Evolutionary conservation across 495 filamentous ascomycete genomes (phyloP).

Genomic region (Poronia punctata): DNA sequence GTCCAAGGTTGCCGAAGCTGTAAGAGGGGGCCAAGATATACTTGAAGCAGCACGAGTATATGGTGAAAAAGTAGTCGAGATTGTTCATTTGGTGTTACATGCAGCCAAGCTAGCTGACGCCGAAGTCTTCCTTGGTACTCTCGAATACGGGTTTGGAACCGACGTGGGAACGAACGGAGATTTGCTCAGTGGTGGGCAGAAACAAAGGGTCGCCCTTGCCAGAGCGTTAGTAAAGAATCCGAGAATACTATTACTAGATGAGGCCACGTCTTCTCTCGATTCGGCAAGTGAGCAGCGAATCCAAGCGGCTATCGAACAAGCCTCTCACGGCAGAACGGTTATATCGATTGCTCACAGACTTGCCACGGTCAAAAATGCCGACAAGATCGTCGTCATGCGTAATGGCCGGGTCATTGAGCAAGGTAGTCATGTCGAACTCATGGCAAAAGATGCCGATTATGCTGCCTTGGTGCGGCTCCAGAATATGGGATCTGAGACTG

Average conservation of each 20-base stretch:
- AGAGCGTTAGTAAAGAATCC: slow-evolving; percentile 44
- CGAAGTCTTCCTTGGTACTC: slow-evolving; percentile 26
- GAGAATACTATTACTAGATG: slow-evolving; percentile 46
- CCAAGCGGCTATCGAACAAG: slow-evolving; percentile 42
- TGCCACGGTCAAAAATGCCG: slow-evolving; percentile 54
- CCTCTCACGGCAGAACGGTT: slow-evolving; percentile 50
- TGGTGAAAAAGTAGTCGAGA: slow-evolving; percentile 19
- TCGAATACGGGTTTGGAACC: slow-evolving; percentile 40
- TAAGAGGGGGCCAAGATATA: slow-evolving; percentile 21
- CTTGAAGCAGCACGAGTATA: slow-evolving; percentile 12
- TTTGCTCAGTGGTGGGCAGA: slow-evolving; percentile 51
- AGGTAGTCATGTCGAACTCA: slow-evolving; percentile 40
- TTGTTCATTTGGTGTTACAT: slow-evolving; percentile 24
- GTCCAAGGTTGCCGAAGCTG: slow-evolving; percentile 16
- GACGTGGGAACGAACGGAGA: slow-evolving; percentile 40
- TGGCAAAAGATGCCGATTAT: slow-evolving; percentile 32
- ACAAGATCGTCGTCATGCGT: slow-evolving; percentile 56
- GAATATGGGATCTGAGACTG: slow-evolving; percentile 22
- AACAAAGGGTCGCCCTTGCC: slow-evolving; percentile 56
- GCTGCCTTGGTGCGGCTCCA: slow-evolving; percentile 33
- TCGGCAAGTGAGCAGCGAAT: slow-evolving; percentile 48
- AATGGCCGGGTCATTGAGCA: slow-evolving; percentile 50
- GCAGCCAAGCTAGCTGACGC: slow-evolving; percentile 35
- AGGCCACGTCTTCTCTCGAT: slow-evolving; percentile 49
- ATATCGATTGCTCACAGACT: slow-evolving; percentile 70